A percentile compares a stretch with the other conserved stretches of the same genome.
These are phyloP conservation scores for Globisporangium cylindrosporum DNA, from an alignment of 352 stramenopile species.

Conservation along the genomic window DNA sequence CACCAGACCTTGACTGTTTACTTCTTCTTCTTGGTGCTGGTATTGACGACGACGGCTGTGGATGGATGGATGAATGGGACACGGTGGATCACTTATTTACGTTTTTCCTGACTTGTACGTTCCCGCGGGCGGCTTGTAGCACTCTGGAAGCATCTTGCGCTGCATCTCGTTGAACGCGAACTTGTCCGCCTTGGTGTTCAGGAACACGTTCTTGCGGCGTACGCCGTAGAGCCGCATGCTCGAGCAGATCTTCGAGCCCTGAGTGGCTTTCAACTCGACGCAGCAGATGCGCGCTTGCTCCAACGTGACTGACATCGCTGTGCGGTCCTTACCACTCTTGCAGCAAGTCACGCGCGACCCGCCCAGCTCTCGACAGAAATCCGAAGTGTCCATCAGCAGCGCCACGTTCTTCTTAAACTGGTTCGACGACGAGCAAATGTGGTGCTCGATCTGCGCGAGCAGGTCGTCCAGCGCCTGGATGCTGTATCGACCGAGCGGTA, in stretches of 20 bases:
- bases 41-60: background rate
- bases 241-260: conserved; percentile 52
- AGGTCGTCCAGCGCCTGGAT: conserved; percentile 64
- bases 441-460: conserved; percentile 65
- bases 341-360: conserved; percentile 94
- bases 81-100: conserved; percentile 17
- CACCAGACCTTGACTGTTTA: background rate
- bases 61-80: background rate
- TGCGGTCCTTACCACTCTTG: conserved; percentile 97
- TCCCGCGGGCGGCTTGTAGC: conserved; percentile 76
- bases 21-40: background rate
- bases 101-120: conserved; percentile 87
- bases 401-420: conserved; percentile 84
- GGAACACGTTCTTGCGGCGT: conserved; percentile 75
- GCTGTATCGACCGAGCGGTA: conserved; percentile 24
- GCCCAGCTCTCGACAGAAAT: conserved; percentile 85
- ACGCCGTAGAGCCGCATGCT: conserved; percentile 79
- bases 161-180: conserved; percentile 89
- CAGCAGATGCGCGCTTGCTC: conserved; percentile 83
- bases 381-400: conserved; percentile 76
- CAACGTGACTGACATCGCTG: conserved; percentile 96
- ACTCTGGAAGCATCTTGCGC: conserved; percentile 80
- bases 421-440: conserved; percentile 61
- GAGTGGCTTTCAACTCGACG: conserved; percentile 50
- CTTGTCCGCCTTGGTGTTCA: conserved; percentile 83